These are phyloP conservation scores for Tarenaya hassleriana DNA, from an alignment of 345 rosid genomes.

Conservation along the genomic window DNA sequence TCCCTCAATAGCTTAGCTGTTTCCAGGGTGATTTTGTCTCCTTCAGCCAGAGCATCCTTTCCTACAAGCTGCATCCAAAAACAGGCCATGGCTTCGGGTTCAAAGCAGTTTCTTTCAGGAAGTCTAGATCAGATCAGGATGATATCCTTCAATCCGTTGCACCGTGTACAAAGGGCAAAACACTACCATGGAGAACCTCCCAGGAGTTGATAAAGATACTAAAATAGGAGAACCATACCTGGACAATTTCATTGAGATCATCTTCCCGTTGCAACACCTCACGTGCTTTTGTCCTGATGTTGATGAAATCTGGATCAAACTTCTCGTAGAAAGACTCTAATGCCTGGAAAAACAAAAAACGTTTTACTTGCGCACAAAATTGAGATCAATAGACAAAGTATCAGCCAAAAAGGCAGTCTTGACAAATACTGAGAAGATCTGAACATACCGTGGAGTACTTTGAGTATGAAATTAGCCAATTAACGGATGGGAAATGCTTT, in stretches of 20 bases:
- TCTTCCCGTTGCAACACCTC: slow-evolving; percentile 99
- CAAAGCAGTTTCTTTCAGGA: slow-evolving; percentile 15
- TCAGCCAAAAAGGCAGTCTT: neutral
- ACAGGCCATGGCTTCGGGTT: neutral
- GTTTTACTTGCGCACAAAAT: slow-evolving; percentile 1
- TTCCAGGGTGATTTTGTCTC: slow-evolving; percentile 90
- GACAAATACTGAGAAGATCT: slow-evolving; percentile 16
- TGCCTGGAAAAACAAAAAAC: slow-evolving; percentile 47
- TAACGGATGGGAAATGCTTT: slow-evolving; percentile 98
- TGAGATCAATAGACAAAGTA: neutral
- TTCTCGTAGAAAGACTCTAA: slow-evolving; percentile 94
- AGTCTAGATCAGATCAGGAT: neutral
- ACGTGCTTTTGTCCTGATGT: slow-evolving; percentile 96
- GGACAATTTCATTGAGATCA: too few species aligned
- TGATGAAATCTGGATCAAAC: slow-evolving; percentile 95
- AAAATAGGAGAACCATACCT: slow-evolving; percentile 49
- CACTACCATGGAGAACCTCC: neutral
- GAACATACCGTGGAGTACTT: slow-evolving; percentile 80
- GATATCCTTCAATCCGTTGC: neutral
- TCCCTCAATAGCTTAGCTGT: slow-evolving; percentile 98
- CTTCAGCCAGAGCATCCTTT: slow-evolving; percentile 97
- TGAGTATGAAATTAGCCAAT: slow-evolving; percentile 98
- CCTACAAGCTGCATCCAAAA: slow-evolving; percentile 80
- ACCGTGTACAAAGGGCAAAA: slow-evolving; percentile 7
- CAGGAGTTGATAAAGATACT: neutral